Percentiles rank a stretch among this genome's conserved stretches.
phyloP scores from a whole-genome alignment of 768 basidiomycete genomes.

The Suillus occidentalis region DNA sequence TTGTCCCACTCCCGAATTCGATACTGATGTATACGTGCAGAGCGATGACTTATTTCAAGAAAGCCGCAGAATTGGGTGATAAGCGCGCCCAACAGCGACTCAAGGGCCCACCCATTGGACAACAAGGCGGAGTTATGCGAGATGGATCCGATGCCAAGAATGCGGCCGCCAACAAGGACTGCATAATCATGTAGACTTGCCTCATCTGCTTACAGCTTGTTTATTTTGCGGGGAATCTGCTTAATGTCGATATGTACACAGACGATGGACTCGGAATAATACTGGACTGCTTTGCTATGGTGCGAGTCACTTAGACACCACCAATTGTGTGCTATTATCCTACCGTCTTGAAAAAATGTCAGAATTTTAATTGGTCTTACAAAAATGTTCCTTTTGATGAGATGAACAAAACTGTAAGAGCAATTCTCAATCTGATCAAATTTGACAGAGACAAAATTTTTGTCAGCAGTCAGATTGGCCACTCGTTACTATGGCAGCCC shows the following conservation, averaged over 20 bases:
- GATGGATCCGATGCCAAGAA: conserved; percentile 52
- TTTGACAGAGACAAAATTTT: too few species aligned
- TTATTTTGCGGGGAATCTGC: background rate
- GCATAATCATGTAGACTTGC: conserved; percentile 70
- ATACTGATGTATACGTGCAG: conserved; percentile 35
- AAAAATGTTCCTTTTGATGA: too few species aligned
- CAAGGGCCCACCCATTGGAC: conserved; percentile 55
- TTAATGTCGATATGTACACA: background rate
- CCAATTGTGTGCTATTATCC: too few species aligned
- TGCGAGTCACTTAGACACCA: too few species aligned
- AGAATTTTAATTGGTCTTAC: too few species aligned
- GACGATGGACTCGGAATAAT: conserved; percentile 5
- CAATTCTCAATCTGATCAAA: too few species aligned
- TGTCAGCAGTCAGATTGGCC: too few species aligned
- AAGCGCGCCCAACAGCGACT: conserved; percentile 89
- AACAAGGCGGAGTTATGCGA: conserved; percentile 60
- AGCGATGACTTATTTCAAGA: conserved; percentile 81
- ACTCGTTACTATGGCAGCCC: too few species aligned
- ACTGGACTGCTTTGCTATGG: background rate
- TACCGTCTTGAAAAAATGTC: too few species aligned
- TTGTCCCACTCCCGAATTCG: conserved; percentile 4
- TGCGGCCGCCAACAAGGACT: conserved; percentile 72
- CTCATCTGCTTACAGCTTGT: background rate
- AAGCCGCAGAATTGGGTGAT: conserved; percentile 89
- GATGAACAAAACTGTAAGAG: too few species aligned